Base-by-base conservation (phyloP, 78 protist genomes). In the Dictyostelium citrinum region DNA sequence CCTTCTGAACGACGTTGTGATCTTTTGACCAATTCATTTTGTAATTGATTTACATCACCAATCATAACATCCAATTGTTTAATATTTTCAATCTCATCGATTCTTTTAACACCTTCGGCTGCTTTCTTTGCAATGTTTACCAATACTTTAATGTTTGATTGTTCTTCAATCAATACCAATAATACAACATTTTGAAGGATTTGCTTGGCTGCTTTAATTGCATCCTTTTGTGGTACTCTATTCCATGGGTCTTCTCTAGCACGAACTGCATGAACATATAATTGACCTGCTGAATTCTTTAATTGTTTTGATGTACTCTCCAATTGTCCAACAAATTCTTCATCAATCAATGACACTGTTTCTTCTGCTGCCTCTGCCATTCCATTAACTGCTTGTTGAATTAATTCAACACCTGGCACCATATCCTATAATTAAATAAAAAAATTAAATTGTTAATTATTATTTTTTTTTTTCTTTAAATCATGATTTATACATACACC, bases 341-440 rank as follows among this genome's bases (percentile, higher is more conserved):
- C 86, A 88, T 88, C 93, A 27, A 88, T 78, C n/a, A 88, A 46
- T 78, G 45, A 17, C 37, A 78, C 29, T 64, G 93, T 78, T 33
- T 88, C 93, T 12, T 78, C 85, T 35, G 93, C 84, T 17, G 93
- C 93, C 8, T 88, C 93, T 20, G 64, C 75, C 93, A 88, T 88
- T 33, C 93, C 93, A 78, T 74, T 70, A 11, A 88, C 93, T 46
- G 93, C 93, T 49, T 78, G 84, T 88, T 88, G 93, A 78, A 88
- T 88, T 14, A 88, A 33, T 78, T 88, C 86, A 45, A 88, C 93
- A 27, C 93, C 93, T 88, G 93, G 93, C 24, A 88, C 93, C 93
- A 88, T 88, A 68, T 88, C 93, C 92, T 85, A 29, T 11, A 74
- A 74, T 29, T 1, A 16, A 37, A 37, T 16, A 41, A 76, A 76